These are phyloP conservation scores for Tilletia walkeri DNA, from an alignment of 1,284 basidiomycete genomes.

Conservation along the genomic window DNA sequence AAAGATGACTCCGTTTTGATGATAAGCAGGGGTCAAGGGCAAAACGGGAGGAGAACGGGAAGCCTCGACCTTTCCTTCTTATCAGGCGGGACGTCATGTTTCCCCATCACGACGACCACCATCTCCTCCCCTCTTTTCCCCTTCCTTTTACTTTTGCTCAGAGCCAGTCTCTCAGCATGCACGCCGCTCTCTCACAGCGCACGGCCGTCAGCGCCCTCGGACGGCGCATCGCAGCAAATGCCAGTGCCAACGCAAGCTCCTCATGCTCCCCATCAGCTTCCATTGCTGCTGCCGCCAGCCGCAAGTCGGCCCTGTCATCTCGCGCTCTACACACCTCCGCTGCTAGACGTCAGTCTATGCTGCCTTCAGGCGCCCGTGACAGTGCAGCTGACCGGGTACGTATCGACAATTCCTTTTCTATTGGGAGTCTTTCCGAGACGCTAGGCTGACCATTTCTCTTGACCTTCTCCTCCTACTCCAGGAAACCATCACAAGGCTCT, in stretches of 20 bases:
- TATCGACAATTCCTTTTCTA: background rate
- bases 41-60: too few relatives aligned
- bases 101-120: background rate
- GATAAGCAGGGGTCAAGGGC: too few relatives aligned
- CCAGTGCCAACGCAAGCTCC: background rate
- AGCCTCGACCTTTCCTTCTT: too few relatives aligned
- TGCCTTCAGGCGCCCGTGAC: background rate
- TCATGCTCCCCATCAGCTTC: background rate
- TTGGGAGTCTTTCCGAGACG: background rate
- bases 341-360: background rate
- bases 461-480: background rate
- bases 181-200: conserved; percentile 4
- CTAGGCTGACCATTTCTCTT: too few relatives aligned
- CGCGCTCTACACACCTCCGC: background rate
- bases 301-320: background rate
- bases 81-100: too few relatives aligned
- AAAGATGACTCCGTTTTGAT: too few relatives aligned
- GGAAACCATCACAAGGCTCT: conserved; percentile 54
- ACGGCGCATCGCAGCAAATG: background rate
- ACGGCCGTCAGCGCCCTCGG: background rate
- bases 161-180: background rate
- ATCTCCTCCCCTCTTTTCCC: background rate
- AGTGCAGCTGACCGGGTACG: conserved; percentile 9
- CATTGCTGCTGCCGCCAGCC: background rate
- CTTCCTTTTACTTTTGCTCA: background rate